Base-by-base conservation (phyloP, 805 yeast genomes). In the Yarrowia sp. region DNA sequence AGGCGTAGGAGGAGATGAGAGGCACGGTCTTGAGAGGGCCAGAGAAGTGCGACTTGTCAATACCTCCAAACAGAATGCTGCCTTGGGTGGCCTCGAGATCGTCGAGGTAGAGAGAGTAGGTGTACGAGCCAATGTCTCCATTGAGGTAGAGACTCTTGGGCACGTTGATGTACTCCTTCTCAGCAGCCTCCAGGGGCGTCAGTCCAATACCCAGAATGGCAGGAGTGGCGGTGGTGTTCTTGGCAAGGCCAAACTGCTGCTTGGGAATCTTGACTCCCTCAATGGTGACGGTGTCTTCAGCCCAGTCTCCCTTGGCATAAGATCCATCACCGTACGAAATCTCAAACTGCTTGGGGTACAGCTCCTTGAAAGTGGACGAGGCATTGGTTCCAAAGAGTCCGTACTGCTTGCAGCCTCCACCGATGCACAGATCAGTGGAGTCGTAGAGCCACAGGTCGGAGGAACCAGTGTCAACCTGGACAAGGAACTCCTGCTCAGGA, bases 401-500 rank as follows among this genome's bases (percentile, higher is more conserved):
- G 7, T 58, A 42, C 9, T 42, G 36, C 1, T 15, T 3, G 15
- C 64, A 58, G 6, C 50, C 64, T 46, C 66, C 66, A 1, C 53
- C 55, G 4, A 15, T 24, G 14, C 64, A 58, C 6, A 33, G 9
- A n/a, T 58, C 64, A 1, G 17, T 5, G 2, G 44, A 4, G 10
- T 69, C 68, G 36, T 69, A 78, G 33, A 87, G 83, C 89, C 90
- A 87, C 50, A 87, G 75, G 74, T 88, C 92, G 0, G 90, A 83
- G 0, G 91, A 87, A 0, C 92, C 93, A 1, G 92, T 88, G 73
- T 88, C 93, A 14, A 88, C 73, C 49, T 86, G 75, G 8, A 87
- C 85, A 5, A 78, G 79, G 4, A 88, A 78, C 10, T 79, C 74
- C 72, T 87, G 88, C 0, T 79, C 73, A 2, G 87, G 83, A 0